Evolutionary conservation across 1,284 basidiomycete species (phyloP).

Genomic region (Pyrrhoderma lamaoense): DNA sequence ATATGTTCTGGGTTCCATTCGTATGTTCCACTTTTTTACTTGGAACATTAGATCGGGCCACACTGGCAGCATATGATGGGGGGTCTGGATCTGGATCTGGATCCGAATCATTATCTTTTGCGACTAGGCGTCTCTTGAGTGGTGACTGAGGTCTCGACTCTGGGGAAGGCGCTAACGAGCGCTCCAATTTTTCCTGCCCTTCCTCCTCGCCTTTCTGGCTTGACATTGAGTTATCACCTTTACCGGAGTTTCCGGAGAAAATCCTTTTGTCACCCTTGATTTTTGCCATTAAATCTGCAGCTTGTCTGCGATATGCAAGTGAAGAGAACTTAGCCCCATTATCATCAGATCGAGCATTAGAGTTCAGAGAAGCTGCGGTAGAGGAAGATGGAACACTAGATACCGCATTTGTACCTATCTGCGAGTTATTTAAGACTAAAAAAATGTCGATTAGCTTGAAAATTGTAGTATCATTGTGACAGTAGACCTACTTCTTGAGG

Average conservation of each 20-base stretch:
- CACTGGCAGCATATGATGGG: constrained; percentile 14
- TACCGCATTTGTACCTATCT: neutral
- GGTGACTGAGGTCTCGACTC: constrained; percentile 11
- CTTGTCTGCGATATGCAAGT: constrained; percentile 63
- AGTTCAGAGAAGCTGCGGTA: constrained; percentile 23
- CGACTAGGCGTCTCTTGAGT: constrained; percentile 1
- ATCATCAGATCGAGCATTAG: constrained; percentile 8
- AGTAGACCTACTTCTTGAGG: neutral
- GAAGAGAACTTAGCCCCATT: constrained; percentile 42
- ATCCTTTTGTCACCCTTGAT: constrained; percentile 71
- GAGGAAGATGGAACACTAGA: constrained; percentile 10
- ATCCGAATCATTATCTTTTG: constrained; percentile 14
- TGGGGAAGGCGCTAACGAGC: constrained; percentile 15
- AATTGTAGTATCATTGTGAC: neutral
- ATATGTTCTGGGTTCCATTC: neutral
- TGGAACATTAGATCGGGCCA: neutral
- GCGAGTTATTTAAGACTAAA: constrained; percentile 36
- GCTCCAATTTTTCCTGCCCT: neutral
- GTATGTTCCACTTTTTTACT: neutral
- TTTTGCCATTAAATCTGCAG: constrained; percentile 74
- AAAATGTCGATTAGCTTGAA: constrained; percentile 35
- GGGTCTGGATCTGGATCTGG: constrained; percentile 11
- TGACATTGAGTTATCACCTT: constrained; percentile 46
- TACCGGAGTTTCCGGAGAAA: constrained; percentile 42
- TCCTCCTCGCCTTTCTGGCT: constrained; percentile 25